Evolutionary conservation across 129 eudicot genomes (phyloP), one percentile per base, ranked within the genome.

Genomic region (carrot (Daucus carota)): DNA sequence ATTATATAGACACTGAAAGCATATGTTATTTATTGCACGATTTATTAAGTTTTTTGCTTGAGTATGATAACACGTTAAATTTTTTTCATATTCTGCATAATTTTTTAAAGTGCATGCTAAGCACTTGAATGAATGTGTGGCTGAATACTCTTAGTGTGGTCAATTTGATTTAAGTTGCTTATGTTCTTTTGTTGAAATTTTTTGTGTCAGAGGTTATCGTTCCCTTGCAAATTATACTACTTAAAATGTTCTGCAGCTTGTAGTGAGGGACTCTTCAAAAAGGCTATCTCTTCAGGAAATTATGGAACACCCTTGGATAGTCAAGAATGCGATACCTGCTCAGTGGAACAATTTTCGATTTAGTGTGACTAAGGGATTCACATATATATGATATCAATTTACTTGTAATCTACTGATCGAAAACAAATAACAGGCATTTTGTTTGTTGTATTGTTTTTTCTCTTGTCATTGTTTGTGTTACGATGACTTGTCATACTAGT

Each of bases 251-350:
- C 28, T 87, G 93, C 89, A 94, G 98, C 97, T 94, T 86, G 80
- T 94, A 22, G 98, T 94, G 84, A 89, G 88, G 84, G 97, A 91
- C 82, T 89, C 97, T 5, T 84, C 93, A 3, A 89, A 91, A 81
- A 83, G 98, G 87, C 92, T 94, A 59, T 84, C 98, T n/a, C 93
- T 94, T 66, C 84, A 87, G 62, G 86, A 91, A 86, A 94, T 94
- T 47, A 60, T 94, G 82, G 81, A 87, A 83, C 98, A 91, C 80
- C 89, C 98, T 78, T 94, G 98, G 98, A 91, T 94, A 68, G 75
- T 86, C 42, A 74, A 74, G 83, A 91, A 94, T 84, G 97, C 90
- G 91, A 89, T 67, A 79, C 78, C 54, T 85, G 87, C 81, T 38
- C 80, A 26, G 79, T 79, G 31, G 84, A 78, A 50, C 72, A 28